These are phyloP conservation scores for Ceratocystis papillata DNA, from an alignment of 2,329 filamentous ascomycete species.

Conservation along the genomic window DNA sequence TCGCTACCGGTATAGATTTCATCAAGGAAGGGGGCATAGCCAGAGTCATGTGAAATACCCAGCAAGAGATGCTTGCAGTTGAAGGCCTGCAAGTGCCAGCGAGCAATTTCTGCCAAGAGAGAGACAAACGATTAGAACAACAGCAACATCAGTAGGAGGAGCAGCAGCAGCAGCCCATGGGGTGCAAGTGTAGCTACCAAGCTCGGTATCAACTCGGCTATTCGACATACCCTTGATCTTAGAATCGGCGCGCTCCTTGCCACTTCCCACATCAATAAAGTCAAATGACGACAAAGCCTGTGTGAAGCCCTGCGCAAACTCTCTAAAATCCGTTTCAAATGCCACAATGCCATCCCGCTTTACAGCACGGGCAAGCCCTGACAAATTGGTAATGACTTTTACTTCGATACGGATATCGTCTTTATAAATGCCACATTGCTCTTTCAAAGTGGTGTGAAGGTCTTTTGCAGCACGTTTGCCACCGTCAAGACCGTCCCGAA, in stretches of 20 bases:
- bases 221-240: slow-evolving; percentile 46
- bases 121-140: slow-evolving; percentile 19
- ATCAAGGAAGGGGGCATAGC: slow-evolving; percentile 50
- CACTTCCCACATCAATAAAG: slow-evolving; percentile 51
- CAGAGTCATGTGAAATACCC: slow-evolving; percentile 51
- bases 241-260: slow-evolving; percentile 47
- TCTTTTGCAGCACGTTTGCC: slow-evolving; percentile 43
- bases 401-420: slow-evolving; percentile 44
- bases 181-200: not conserved
- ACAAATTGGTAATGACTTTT: slow-evolving; percentile 47
- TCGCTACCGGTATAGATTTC: slow-evolving; percentile 40
- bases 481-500: slow-evolving; percentile 45
- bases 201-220: too few relatives aligned
- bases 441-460: slow-evolving; percentile 39
- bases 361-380: slow-evolving; percentile 42
- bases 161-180: not conserved
- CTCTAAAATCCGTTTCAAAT: slow-evolving; percentile 38
- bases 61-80: slow-evolving; percentile 53
- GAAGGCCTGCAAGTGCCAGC: slow-evolving; percentile 48
- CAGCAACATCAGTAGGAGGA: not conserved
- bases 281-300: slow-evolving; percentile 50
- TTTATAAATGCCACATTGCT: slow-evolving; percentile 37
- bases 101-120: slow-evolving; percentile 36
- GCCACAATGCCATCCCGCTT: slow-evolving; percentile 39
- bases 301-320: slow-evolving; percentile 51